Evolutionary conservation across 208 protist species (phyloP), one percentile per base, ranked within the genome.

Genomic region (Crithidia brevicula): DNA sequence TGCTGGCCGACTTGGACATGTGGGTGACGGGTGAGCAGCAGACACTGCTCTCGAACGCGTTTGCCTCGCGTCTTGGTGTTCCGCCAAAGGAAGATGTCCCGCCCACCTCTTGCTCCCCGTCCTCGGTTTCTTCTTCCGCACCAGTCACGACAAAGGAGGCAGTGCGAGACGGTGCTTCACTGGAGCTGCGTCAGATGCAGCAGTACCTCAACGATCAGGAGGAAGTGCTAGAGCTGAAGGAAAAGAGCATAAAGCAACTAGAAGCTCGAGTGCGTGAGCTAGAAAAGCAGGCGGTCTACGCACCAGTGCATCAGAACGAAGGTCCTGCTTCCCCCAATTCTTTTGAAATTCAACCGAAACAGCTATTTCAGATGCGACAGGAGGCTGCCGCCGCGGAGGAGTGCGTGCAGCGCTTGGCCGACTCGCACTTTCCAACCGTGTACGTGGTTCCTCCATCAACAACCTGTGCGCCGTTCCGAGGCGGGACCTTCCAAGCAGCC

Each of bases 1-100:
- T 81, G 33, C 34, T 67, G 20, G 68, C 70, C 28, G 56, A 52
- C 51, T 51, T 68, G n/a, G 51, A 68, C 25, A 47, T 25, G 51
- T 52, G 51, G 63, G 63, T 68, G 11, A 60, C 40, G 9, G 25
- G n/a, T 10, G 28, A 23, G 30, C 43, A 70, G 34, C 28, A 52
- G 16, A 25, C 28, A 22, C 15, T 33, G 27, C 42, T 54, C 15
- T n/a, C 36, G 7, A 45, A n/a, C 30, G 25, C 52, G 4, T 53
- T 50, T 43, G 5, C 42, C 9, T 34, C 56, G 2, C 40, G 25
- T 11, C 25, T 25, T 8, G 38, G 22, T 5, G 40, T 1, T 4
- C 2, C 22, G 18, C 22, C 40, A 34, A 23, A n/a, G 27, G 16
- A 36, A 1, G 20, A 28, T 9, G 23, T 0, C 6, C 2, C n/a